Conservation (phyloP, 2,329 filamentous ascomycete genomes). For the Coleophoma eucalyptorum region DNA sequence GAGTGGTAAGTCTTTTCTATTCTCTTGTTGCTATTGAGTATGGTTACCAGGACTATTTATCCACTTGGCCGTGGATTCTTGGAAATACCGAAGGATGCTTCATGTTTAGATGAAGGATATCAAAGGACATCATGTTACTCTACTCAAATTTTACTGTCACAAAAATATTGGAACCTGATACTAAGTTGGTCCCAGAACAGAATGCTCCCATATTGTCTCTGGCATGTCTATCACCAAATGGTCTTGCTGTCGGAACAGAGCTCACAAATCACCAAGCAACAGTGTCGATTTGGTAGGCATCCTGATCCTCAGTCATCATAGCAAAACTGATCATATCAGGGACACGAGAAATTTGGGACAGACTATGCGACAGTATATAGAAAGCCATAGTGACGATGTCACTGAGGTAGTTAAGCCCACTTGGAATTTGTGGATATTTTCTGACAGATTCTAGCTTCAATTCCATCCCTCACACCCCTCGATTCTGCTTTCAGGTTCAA, state of each 20-base stretch:
- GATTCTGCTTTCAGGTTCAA: constrained; percentile 71
- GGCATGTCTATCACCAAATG: constrained; percentile 52
- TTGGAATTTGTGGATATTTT: too few species aligned
- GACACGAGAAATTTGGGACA: constrained; percentile 49
- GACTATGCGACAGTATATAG: constrained; percentile 52
- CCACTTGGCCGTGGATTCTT: too few species aligned
- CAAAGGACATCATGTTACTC: not conserved
- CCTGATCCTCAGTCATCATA: not conserved
- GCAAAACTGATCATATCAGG: constrained; percentile 33
- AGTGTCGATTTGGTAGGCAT: constrained; percentile 55
- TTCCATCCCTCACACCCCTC: constrained; percentile 58
- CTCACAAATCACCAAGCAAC: constrained; percentile 59
- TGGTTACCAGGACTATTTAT: not conserved
- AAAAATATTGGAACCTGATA: not conserved
- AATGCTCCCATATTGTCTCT: constrained; percentile 59
- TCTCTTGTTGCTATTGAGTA: not conserved
- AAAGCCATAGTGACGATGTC: constrained; percentile 66
- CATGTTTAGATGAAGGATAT: too few species aligned
- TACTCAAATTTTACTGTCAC: not conserved
- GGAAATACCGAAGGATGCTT: not conserved
- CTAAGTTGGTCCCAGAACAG: constrained; percentile 28
- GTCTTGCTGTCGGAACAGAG: constrained; percentile 71
- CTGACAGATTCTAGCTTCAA: constrained; percentile 37
- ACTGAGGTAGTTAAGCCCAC: constrained; percentile 43
- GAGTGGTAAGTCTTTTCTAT: constrained; percentile 23